Percentiles rank a stretch among this genome's conserved stretches.
phyloP scores from a whole-genome alignment of 805 yeast genomes.

The Starmerella cellae region DNA sequence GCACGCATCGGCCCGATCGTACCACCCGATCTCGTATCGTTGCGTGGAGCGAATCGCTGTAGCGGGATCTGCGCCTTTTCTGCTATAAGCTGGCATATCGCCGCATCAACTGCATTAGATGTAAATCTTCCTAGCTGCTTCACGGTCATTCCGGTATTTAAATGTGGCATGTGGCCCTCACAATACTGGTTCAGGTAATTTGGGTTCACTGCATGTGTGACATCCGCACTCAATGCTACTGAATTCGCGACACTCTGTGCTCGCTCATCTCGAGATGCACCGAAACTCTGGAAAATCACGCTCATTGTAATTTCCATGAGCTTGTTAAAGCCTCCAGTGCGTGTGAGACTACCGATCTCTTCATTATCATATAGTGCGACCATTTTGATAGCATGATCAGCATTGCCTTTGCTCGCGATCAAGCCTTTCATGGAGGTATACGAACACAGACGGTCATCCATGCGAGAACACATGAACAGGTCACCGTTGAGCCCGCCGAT shows the following conservation, averaged over 20 bases:
- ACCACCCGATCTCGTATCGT: slow-evolving; percentile 90
- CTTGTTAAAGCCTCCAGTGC: slow-evolving; percentile 95
- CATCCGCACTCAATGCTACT: slow-evolving; percentile 81
- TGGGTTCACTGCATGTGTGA: slow-evolving; percentile 96
- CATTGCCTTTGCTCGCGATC: slow-evolving; percentile 31
- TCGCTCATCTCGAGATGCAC: slow-evolving; percentile 27
- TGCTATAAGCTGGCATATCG: slow-evolving; percentile 61
- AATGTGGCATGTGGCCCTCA: slow-evolving; percentile 57
- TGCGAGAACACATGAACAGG: slow-evolving; percentile 79
- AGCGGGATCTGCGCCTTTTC: slow-evolving; percentile 56
- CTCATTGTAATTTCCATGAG: slow-evolving; percentile 67
- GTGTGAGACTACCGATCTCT: slow-evolving; percentile 85
- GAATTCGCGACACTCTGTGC: slow-evolving; percentile 39
- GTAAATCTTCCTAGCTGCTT: slow-evolving; percentile 94
- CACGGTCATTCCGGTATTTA: slow-evolving; percentile 85
- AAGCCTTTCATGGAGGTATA: slow-evolving; percentile 56
- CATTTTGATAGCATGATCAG: slow-evolving; percentile 31
- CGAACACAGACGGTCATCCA: slow-evolving; percentile 83
- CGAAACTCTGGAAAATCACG: slow-evolving; percentile 51
- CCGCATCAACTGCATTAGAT: slow-evolving; percentile 86
- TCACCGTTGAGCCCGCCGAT: slow-evolving; percentile 84
- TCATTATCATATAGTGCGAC: slow-evolving; percentile 85
- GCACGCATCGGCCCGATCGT: slow-evolving; percentile 93
- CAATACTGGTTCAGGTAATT: slow-evolving; percentile 71
- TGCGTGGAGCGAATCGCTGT: slow-evolving; percentile 80